Percentiles rank a stretch among this genome's conserved stretches.
phyloP scores from a whole-genome alignment of 2,329 filamentous ascomycete genomes.

The Fusarium sp. region DNA sequence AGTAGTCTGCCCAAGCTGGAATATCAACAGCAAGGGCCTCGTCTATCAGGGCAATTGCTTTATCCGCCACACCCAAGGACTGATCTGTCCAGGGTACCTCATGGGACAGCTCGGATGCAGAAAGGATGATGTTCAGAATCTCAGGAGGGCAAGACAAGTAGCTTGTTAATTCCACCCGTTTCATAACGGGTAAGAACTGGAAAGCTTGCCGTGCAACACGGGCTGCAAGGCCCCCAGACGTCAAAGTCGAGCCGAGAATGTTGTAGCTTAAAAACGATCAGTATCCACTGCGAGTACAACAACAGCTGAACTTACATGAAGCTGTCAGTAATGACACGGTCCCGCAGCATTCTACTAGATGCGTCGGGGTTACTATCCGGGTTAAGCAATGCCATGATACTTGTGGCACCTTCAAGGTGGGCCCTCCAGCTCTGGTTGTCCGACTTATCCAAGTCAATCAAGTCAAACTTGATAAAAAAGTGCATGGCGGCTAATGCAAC shows the following conservation, averaged over 20 bases:
- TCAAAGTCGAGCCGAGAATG: conserved; percentile 54
- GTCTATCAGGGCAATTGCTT: conserved; percentile 54
- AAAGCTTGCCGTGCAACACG: conserved; percentile 54
- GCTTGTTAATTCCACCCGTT: conserved; percentile 55
- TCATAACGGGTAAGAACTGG: conserved; percentile 53
- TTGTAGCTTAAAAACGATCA: conserved; percentile 51
- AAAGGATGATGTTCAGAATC: conserved; percentile 58
- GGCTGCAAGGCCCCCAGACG: conserved; percentile 51
- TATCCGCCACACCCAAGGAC: conserved; percentile 49
- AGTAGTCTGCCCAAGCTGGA: conserved; percentile 54
- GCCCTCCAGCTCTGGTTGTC: conserved; percentile 57
- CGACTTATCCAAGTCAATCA: conserved; percentile 60
- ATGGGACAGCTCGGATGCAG: conserved; percentile 57
- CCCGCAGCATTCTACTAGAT: conserved; percentile 52
- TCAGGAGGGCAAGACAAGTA: conserved; percentile 57
- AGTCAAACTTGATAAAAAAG: conserved; percentile 63
- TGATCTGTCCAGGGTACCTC: conserved; percentile 48
- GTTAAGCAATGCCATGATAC: conserved; percentile 53
- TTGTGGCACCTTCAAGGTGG: conserved; percentile 59
- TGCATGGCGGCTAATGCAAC: conserved; percentile 60
- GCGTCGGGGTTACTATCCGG: conserved; percentile 43
- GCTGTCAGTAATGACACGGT: conserved; percentile 61
- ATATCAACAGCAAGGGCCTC: conserved; percentile 57
- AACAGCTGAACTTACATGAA: conserved; percentile 55
- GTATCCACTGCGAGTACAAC: conserved; percentile 1